These are phyloP conservation scores for Lathyrus tuberosus DNA, from an alignment of 306 rosid genomes.

Conservation along the genomic window DNA sequence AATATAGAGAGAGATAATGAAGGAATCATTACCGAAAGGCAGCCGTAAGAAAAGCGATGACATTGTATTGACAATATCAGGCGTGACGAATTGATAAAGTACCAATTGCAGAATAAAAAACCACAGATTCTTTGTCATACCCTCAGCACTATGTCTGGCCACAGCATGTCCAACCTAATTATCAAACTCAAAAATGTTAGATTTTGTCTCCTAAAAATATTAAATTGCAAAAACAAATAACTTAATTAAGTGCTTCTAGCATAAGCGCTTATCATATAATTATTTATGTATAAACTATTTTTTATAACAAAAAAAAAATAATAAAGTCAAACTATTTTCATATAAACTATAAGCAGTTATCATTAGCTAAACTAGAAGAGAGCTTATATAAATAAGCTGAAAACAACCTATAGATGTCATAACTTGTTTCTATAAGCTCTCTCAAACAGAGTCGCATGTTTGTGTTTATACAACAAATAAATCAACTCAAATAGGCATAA, in stretches of 20 bases:
- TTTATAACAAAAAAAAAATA: neutral
- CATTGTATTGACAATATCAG: constrained; percentile 79
- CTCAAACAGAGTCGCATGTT: neutral
- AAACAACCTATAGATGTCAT: neutral
- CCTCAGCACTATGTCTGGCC: constrained; percentile 85
- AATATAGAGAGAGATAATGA: neutral
- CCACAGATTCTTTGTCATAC: constrained; percentile 74
- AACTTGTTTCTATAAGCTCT: neutral
- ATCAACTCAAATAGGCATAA: neutral
- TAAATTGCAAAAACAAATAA: neutral
- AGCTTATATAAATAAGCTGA: neutral
- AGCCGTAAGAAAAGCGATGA: constrained; percentile 76
- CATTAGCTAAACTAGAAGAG: neutral
- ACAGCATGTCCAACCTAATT: constrained; percentile 85
- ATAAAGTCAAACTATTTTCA: neutral
- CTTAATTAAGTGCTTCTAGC: neutral
- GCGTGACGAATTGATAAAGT: constrained; percentile 66
- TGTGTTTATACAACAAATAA: neutral
- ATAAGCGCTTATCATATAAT: neutral
- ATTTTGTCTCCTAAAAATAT: constrained; percentile 1
- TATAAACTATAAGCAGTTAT: neutral
- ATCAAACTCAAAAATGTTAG: constrained; percentile 26
- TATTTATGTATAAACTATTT: neutral
- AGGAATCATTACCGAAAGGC: constrained; percentile 73
- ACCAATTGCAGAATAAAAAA: constrained; percentile 64